phyloP scores from a whole-genome alignment of 2,329 filamentous ascomycete genomes.

The Mycogone perniciosa region DNA sequence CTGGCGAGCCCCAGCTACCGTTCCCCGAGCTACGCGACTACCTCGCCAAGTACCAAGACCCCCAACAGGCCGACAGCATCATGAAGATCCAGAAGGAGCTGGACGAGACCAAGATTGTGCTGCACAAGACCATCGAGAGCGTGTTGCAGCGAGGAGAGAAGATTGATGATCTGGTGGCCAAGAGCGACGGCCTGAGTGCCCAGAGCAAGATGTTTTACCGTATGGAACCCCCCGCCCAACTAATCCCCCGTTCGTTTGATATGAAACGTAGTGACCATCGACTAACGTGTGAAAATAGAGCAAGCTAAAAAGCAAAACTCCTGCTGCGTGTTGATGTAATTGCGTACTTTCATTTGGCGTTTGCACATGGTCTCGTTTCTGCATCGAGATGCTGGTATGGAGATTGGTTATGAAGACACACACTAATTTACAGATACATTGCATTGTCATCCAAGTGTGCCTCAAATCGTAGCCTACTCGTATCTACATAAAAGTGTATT shows the following conservation, averaged over 20 bases:
- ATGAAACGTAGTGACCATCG: not conserved
- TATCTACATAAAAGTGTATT: not conserved
- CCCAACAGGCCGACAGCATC: constrained; percentile 82
- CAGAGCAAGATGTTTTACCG: constrained; percentile 99
- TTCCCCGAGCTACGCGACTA: constrained; percentile 78
- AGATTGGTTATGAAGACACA: constrained; percentile 29
- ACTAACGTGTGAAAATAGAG: constrained; percentile 28
- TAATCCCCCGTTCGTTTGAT: not conserved
- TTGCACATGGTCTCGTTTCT: constrained; percentile 25
- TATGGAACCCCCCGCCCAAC: constrained; percentile 31
- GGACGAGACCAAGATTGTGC: constrained; percentile 93
- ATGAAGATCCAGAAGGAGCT: constrained; percentile 94
- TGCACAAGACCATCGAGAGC: constrained; percentile 94
- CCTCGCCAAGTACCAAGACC: constrained; percentile 70
- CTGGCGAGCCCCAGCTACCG: constrained; percentile 45
- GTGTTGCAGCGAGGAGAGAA: constrained; percentile 88
- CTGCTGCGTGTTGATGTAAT: constrained; percentile 65
- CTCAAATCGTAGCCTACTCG: not conserved
- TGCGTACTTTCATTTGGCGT: constrained; percentile 25
- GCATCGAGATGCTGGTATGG: constrained; percentile 22
- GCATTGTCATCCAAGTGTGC: not conserved
- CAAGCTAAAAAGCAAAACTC: constrained; percentile 77
- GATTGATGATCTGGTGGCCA: constrained; percentile 87
- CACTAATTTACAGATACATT: constrained; percentile 15
- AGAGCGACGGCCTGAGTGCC: constrained; percentile 83